These are phyloP conservation scores for Aspergillus sp. DNA, from an alignment of 2,329 filamentous ascomycete genomes.

Conservation along the genomic window DNA sequence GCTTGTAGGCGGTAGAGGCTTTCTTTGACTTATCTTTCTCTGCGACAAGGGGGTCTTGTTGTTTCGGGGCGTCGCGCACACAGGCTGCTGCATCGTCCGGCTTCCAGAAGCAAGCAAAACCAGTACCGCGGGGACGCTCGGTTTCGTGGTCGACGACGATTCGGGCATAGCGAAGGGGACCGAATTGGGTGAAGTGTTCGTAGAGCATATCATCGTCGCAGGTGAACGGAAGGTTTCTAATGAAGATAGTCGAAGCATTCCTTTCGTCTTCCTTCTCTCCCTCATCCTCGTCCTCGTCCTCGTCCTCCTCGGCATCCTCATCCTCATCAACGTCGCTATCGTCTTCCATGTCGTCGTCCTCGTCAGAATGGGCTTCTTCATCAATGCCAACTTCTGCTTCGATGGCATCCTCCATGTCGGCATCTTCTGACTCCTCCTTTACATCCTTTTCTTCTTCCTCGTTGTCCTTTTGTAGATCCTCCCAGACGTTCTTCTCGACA, in stretches of 20 bases:
- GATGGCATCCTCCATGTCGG: conserved; percentile 60
- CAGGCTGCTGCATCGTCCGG: conserved; percentile 74
- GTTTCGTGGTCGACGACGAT: conserved; percentile 86
- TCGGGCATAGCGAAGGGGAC: conserved; percentile 83
- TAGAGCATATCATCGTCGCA: conserved; percentile 80
- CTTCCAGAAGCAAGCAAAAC: conserved; percentile 90
- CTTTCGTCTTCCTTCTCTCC: conserved; percentile 51
- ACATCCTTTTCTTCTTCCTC: conserved; percentile 22
- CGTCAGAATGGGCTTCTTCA: conserved; percentile 14
- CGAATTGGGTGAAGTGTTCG: conserved; percentile 85
- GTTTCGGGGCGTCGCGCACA: conserved; percentile 71
- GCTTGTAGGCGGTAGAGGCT: conserved; percentile 58
- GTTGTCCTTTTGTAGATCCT: conserved; percentile 59
- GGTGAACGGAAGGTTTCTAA: conserved; percentile 92
- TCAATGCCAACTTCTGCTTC: conserved; percentile 41
- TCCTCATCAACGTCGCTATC: conserved; percentile 43
- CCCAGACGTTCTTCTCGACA: conserved; percentile 86
- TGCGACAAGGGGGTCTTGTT: conserved; percentile 45
- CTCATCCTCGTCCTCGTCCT: conserved; percentile 47
- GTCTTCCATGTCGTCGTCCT: conserved; percentile 40
- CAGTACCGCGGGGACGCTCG: conserved; percentile 85
- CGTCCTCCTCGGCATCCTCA: conserved; percentile 43
- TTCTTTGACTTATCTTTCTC: conserved; percentile 40
- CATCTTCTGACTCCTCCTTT: conserved; percentile 48
- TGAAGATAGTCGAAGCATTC: conserved; percentile 79